Evolutionary conservation across 352 stramenopile species (phyloP).

Genomic region (Hyaloperonospora brassicae): DNA sequence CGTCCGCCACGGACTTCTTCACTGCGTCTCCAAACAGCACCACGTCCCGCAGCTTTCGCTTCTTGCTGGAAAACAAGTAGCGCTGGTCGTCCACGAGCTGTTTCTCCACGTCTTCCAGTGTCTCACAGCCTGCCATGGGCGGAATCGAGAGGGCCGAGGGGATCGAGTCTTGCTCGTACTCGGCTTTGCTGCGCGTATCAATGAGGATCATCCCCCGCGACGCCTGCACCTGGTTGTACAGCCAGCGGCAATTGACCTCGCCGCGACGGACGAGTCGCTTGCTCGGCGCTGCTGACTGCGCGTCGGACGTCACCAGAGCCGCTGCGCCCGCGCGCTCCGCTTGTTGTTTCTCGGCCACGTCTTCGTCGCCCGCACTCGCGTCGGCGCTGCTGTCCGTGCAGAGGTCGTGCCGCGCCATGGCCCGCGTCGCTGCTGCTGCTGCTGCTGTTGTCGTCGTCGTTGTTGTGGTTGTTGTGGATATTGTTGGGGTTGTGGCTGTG

Average conservation of each 20-base stretch:
- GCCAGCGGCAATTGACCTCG: constrained; percentile 70
- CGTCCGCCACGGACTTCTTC: constrained; percentile 25
- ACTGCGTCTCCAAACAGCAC: constrained; percentile 73
- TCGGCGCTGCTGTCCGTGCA: too few species aligned
- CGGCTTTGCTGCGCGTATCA: constrained; percentile 42
- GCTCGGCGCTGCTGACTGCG: constrained; percentile 8
- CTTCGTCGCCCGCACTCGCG: too few species aligned
- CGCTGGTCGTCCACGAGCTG: constrained; percentile 56
- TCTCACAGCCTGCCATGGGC: constrained; percentile 31
- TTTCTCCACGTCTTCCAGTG: constrained; percentile 48
- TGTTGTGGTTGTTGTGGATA: too few species aligned
- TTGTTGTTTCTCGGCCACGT: too few species aligned
- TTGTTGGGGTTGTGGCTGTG: too few species aligned
- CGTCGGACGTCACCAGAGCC: too few species aligned
- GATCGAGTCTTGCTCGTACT: constrained; percentile 70
- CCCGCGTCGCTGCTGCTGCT: too few species aligned
- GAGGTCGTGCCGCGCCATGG: too few species aligned
- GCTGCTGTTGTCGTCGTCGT: too few species aligned
- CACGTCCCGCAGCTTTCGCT: constrained; percentile 70
- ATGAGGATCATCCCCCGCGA: constrained; percentile 70
- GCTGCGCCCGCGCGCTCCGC: too few species aligned
- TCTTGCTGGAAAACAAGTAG: constrained; percentile 63
- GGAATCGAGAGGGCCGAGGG: constrained; percentile 68
- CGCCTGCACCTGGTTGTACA: constrained; percentile 81
- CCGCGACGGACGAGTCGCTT: constrained; percentile 57